Evolutionary conservation across 306 rosid species (phyloP), one percentile per base, ranked within the genome.

Genomic region (Echinosophora koreensis): DNA sequence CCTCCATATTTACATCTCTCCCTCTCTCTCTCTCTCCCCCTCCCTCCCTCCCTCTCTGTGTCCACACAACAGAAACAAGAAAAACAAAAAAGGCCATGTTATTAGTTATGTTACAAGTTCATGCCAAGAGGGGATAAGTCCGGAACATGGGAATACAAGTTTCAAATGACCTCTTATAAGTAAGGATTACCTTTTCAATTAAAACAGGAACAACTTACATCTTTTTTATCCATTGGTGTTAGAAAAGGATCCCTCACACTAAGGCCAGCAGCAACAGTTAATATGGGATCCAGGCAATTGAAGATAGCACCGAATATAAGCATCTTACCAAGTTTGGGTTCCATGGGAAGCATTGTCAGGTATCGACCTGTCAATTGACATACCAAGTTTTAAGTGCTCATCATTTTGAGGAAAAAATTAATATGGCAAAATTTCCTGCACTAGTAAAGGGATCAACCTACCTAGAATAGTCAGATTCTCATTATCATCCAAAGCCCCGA

Each of bases 311-410:
- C 99, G 72, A 91, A 68, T 64, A 96, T 84, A 77, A 92, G 97
- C 97, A 96, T 92, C 84, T 96, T 92, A 71, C 97, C 99, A 65
- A 92, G 96, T 85, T 96, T 96, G 82, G 99, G 99, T 79, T 92
- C 99, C 97, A 92, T 85, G 6, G 99, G 98, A 85, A 96, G 96
- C 92, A 84, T 79, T 15, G 89, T 84, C 77, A 96, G 81, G 80
- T 87, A 84, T 79, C 86, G 89, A 59, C 99, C 99, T 96, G 92
- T 77, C 81, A 84, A 83, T 67, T 17, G 77, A 85, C 72, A 60
- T 59, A 77, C 69, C 37, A 77, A 76, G 35, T 35, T 67, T 67
- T 69, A 63, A 74, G 75, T 74, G 22, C 22, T 51, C 14, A 32
- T 14, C 71, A 54, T 64, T 54, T 74, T 66, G 61, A 18, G 57